Evolutionary conservation across 306 rosid genomes (phyloP).

Genomic region (Coriaria nepalensis): DNA sequence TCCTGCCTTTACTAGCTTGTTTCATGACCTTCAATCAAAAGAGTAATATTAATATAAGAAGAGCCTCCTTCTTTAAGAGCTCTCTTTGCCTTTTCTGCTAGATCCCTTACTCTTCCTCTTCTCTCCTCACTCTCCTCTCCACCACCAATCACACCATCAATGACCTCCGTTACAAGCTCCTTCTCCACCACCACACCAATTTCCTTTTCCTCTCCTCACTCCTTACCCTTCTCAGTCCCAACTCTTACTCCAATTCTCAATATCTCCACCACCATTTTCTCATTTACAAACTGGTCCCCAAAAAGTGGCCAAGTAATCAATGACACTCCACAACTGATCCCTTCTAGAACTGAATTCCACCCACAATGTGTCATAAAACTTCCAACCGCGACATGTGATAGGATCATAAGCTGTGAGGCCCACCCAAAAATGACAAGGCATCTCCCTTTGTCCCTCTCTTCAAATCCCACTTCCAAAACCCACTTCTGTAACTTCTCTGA

Average conservation of each 20-base stretch:
- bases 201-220: constrained; percentile 29
- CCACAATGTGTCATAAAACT: constrained; percentile 60
- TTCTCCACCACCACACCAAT: constrained; percentile 26
- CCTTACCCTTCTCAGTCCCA: neutral
- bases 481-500: constrained; percentile 28
- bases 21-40: constrained; percentile 28
- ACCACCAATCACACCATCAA: constrained; percentile 22
- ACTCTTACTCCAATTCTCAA: constrained; percentile 16
- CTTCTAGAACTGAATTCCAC: constrained; percentile 59
- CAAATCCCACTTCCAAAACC: constrained; percentile 27
- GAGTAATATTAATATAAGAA: constrained; percentile 24
- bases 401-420: constrained; percentile 47
- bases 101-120: constrained; percentile 19
- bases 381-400: constrained; percentile 40
- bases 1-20: too few species aligned
- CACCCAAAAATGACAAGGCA: constrained; percentile 39
- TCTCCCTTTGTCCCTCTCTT: constrained; percentile 24
- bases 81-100: constrained; percentile 27
- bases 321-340: constrained; percentile 35
- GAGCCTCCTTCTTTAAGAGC: constrained; percentile 47
- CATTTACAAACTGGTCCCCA: constrained; percentile 43
- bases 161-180: constrained; percentile 22
- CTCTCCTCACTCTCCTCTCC: constrained; percentile 23
- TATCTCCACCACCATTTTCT: constrained; percentile 24
- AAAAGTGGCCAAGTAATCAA: constrained; percentile 53